These are phyloP conservation scores for Tulasnella sp. DNA, from an alignment of 768 basidiomycete species.

Conservation along the genomic window DNA sequence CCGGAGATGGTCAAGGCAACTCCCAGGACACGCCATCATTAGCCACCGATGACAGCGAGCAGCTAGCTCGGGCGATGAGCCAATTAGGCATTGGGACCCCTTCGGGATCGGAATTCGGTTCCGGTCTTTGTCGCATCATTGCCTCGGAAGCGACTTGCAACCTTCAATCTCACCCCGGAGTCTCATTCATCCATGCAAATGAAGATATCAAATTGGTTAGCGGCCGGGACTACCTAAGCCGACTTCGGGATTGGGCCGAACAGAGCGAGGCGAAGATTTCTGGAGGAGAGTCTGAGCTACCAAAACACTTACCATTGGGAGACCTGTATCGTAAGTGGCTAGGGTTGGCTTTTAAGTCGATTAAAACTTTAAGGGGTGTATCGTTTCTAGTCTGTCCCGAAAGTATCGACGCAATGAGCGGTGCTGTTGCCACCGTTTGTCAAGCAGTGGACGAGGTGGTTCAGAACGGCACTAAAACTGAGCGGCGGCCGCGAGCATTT, in stretches of 20 bases:
- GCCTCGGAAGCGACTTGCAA: slow-evolving; percentile 20
- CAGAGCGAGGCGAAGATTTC: slow-evolving; percentile 52
- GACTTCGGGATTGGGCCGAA: slow-evolving; percentile 45
- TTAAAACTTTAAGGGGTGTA: background rate
- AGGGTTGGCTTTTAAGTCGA: background rate
- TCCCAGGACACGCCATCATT: background rate
- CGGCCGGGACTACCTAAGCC: slow-evolving; percentile 49
- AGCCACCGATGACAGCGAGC: background rate
- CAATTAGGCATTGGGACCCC: background rate
- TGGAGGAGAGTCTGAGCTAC: slow-evolving; percentile 62
- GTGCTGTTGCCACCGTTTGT: slow-evolving; percentile 72
- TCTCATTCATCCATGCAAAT: slow-evolving; percentile 57
- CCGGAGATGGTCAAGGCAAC: too few relatives aligned
- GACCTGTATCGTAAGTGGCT: slow-evolving; percentile 65
- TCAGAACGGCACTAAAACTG: slow-evolving; percentile 14
- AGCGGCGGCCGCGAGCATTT: slow-evolving; percentile 31
- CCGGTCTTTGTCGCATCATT: background rate
- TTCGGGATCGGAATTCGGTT: background rate
- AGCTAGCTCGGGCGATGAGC: slow-evolving; percentile 2
- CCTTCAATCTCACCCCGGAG: slow-evolving; percentile 47
- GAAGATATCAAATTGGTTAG: slow-evolving; percentile 35
- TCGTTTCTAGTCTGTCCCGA: slow-evolving; percentile 53
- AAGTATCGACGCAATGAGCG: slow-evolving; percentile 67
- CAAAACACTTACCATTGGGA: slow-evolving; percentile 53
- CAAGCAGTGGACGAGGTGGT: slow-evolving; percentile 65